Conservation (phyloP, 169 alveolate species). For the Cystoisospora suis region DNA sequence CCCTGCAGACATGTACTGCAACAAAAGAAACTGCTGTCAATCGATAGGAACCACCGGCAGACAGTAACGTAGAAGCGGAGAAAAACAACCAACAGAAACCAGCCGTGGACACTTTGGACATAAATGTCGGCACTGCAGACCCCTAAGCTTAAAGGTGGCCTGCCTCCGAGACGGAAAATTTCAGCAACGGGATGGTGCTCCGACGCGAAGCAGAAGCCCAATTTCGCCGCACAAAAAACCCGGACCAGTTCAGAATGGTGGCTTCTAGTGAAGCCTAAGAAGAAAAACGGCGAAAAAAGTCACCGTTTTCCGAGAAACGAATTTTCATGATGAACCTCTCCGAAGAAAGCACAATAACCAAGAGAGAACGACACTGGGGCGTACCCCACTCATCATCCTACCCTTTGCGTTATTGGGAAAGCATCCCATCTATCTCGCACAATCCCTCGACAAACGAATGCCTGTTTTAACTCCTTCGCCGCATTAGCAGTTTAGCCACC, state of each 20-base stretch:
- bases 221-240: no score
- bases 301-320: neutral
- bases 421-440: neutral
- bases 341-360: neutral
- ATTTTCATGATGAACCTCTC: neutral
- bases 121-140: no score
- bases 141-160: no score
- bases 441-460: neutral
- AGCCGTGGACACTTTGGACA: no score
- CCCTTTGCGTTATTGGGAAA: neutral
- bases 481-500: constrained; percentile 91
- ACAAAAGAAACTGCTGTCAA: no score
- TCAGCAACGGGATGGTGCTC: no score
- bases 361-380: neutral
- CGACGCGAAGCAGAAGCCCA: no score
- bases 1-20: no score
- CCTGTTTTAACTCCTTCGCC: neutral
- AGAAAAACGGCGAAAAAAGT: neutral
- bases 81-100: no score
- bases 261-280: constrained; percentile 67
- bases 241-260: constrained; percentile 32
- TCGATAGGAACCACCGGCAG: no score
- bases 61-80: no score
- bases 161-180: no score
- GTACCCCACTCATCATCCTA: neutral